A percentile compares a stretch with the other conserved stretches of the same genome.
phyloP scores from a whole-genome alignment of 2,329 filamentous ascomycete species.

The Thelonectria discophora region DNA sequence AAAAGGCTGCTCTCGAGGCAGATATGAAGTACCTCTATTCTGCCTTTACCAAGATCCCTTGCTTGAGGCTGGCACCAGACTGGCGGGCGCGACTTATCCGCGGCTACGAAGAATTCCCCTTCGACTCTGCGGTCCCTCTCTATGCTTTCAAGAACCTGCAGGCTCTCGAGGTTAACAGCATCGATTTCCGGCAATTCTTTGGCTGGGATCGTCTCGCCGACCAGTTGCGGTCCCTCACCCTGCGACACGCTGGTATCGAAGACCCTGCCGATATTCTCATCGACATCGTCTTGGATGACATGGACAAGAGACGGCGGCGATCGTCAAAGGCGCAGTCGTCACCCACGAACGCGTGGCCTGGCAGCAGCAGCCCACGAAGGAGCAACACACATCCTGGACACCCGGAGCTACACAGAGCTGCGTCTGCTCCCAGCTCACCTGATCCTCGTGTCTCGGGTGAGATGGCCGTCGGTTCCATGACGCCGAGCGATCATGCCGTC shows the following conservation, averaged over 20 bases:
- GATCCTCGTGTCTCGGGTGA: conserved; percentile 60
- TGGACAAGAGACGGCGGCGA: conserved; percentile 87
- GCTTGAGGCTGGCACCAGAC: conserved; percentile 88
- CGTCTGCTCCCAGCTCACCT: conserved; percentile 73
- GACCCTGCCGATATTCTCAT: conserved; percentile 91
- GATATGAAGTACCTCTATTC: conserved; percentile 98
- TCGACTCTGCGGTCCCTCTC: conserved; percentile 96
- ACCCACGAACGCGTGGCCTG: conserved; percentile 74
- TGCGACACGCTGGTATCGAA: conserved; percentile 88
- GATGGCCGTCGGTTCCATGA: conserved; percentile 68
- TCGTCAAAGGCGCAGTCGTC: conserved; percentile 88
- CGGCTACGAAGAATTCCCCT: conserved; percentile 97
- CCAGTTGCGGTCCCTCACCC: conserved; percentile 85
- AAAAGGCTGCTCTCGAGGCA: conserved; percentile 83
- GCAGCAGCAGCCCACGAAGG: conserved; percentile 62
- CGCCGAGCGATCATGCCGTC: conserved; percentile 59
- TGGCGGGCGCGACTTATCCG: conserved; percentile 89
- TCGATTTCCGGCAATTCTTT: conserved; percentile 96
- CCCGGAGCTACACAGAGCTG: conserved; percentile 72
- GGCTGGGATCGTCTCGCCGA: conserved; percentile 96
- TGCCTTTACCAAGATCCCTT: conserved; percentile 97
- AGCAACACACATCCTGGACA: conserved; percentile 69
- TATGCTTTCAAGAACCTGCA: conserved; percentile 97
- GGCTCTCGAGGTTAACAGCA: conserved; percentile 90
- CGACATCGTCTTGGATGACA: conserved; percentile 94